Conservation (phyloP, 331 rosid species). For the Erythrophleum ivorense region DNA sequence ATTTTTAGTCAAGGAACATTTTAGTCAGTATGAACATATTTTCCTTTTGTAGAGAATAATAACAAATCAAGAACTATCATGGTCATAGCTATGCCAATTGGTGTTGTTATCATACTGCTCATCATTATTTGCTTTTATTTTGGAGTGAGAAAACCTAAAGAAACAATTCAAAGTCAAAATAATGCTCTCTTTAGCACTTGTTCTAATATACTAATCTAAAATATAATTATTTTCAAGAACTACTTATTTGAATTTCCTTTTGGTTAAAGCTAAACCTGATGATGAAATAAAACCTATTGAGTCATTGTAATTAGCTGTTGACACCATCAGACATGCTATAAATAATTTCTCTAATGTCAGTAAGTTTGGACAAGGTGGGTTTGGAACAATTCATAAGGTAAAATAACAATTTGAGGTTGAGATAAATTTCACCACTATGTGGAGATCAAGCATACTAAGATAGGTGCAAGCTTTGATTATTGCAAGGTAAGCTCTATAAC, state of each 20-base stretch:
- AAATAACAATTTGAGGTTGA: not conserved
- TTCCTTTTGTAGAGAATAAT: constrained; percentile 35
- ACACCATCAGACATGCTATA: not conserved
- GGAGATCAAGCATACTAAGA: too few species aligned
- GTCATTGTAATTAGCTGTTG: not conserved
- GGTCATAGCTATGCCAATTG: constrained; percentile 13
- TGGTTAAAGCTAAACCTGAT: not conserved
- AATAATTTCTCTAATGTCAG: not conserved
- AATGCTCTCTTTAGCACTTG: not conserved
- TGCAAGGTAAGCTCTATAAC: not conserved
- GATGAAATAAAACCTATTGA: not conserved
- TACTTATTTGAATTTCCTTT: not conserved
- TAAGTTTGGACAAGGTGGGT: constrained; percentile 7
- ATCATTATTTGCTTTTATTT: not conserved
- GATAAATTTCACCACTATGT: not conserved
- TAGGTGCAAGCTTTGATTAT: constrained; percentile 29
- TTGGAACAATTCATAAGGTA: not conserved
- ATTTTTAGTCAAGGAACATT: not conserved
- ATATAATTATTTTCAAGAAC: not conserved
- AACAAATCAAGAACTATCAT: constrained; percentile 17
- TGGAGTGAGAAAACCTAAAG: constrained; percentile 3
- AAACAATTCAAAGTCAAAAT: not conserved
- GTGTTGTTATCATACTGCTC: not conserved
- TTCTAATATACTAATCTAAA: not conserved
- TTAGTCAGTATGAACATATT: not conserved